Evolutionary conservation across 106 monocot genomes (phyloP).

Genomic region (Gastrodia elata): DNA sequence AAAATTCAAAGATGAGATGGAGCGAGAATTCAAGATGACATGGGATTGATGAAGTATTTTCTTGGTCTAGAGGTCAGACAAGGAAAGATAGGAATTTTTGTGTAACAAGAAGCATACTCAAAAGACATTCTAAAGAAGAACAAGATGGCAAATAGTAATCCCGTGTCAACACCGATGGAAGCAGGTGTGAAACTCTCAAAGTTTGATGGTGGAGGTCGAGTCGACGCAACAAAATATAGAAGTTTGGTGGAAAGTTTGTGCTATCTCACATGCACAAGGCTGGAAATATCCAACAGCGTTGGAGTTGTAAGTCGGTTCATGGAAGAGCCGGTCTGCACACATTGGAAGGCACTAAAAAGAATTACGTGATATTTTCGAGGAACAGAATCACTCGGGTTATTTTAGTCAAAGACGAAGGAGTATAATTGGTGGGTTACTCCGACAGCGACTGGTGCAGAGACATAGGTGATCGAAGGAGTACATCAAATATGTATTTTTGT

Average conservation of each 20-base stretch:
- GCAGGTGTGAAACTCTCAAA: neutral
- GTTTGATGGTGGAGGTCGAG: neutral
- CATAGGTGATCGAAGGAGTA: no score
- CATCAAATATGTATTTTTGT: no score
- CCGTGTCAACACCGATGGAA: neutral
- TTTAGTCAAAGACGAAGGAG: neutral
- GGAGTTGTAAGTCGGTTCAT: constrained; percentile 1
- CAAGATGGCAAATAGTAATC: neutral
- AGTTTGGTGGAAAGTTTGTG: no score
- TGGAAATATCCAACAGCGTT: neutral
- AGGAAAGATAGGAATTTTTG: neutral
- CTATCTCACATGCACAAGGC: neutral
- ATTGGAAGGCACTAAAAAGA: constrained; percentile 2
- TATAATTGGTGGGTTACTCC: no score
- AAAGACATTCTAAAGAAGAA: constrained; percentile 2
- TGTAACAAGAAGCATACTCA: neutral
- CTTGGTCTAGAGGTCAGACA: no score
- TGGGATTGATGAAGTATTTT: no score
- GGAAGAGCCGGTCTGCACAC: neutral
- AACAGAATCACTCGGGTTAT: neutral
- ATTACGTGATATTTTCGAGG: neutral
- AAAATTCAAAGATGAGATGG: no score
- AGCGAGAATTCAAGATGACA: no score
- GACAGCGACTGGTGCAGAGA: no score
- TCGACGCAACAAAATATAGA: neutral